Evolutionary conservation across 495 filamentous ascomycete species (phyloP).

Genomic region (Daldinia caldariorum): DNA sequence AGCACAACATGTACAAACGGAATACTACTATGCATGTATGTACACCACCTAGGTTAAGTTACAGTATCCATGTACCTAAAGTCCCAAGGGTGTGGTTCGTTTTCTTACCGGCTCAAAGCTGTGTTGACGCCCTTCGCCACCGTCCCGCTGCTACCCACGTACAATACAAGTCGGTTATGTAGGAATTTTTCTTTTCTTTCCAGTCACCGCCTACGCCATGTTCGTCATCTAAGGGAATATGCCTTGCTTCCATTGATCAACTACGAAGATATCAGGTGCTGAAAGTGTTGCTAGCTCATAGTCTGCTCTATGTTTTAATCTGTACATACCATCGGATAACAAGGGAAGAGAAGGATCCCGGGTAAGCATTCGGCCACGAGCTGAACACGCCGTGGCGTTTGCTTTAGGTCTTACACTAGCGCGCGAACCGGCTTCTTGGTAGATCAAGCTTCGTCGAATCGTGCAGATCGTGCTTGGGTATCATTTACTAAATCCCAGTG

Average conservation of each 20-base stretch:
- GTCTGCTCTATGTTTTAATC: not conserved
- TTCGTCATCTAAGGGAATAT: not conserved
- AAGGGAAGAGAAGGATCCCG: constrained; percentile 16
- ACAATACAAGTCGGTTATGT: not conserved
- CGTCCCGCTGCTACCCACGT: constrained; percentile 17
- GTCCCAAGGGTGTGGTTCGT: constrained; percentile 38
- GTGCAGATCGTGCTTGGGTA: constrained; percentile 23
- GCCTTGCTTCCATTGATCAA: not conserved
- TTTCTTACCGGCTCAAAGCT: constrained; percentile 32
- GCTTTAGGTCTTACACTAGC: constrained; percentile 40
- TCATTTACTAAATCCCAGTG: constrained; percentile 36
- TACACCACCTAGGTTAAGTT: no score
- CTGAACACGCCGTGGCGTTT: constrained; percentile 36
- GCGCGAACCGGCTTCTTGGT: constrained; percentile 37
- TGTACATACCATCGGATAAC: constrained; percentile 11
- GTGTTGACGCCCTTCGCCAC: constrained; percentile 38
- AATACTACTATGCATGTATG: not conserved
- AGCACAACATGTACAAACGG: not conserved
- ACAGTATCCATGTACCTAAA: constrained; percentile 5
- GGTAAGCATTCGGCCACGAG: constrained; percentile 37
- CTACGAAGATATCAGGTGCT: not conserved
- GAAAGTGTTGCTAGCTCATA: not conserved
- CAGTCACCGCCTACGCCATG: not conserved
- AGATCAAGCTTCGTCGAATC: constrained; percentile 36
- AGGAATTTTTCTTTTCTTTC: constrained; percentile 7